Conservation (phyloP, 805 yeast genomes). For the Starmerella vaccinii region DNA sequence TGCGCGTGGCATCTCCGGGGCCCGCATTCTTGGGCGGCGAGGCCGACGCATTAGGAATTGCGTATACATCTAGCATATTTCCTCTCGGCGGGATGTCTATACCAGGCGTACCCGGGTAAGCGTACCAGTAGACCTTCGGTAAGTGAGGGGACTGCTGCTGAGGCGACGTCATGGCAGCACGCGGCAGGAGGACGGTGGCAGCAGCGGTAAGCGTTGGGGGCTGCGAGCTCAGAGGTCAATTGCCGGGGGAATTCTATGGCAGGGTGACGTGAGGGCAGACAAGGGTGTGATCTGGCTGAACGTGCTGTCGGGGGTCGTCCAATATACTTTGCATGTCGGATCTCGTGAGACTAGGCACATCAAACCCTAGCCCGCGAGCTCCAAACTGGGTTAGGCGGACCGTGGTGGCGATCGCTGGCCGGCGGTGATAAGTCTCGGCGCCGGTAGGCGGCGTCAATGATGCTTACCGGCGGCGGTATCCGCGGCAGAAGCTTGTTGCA, state of each 20-base stretch:
- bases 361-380: not conserved
- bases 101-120: not conserved
- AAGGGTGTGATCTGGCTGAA: not conserved
- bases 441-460: not conserved
- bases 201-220: not conserved
- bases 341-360: slow-evolving; percentile 1
- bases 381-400: not conserved
- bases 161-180: slow-evolving; percentile 2
- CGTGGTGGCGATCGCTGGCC: slow-evolving; percentile 3
- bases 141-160: not conserved
- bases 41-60: not conserved
- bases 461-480: too few species aligned
- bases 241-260: not conserved
- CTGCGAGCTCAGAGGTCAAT: not conserved
- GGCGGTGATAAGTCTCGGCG: not conserved
- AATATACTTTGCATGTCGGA: slow-evolving; percentile 3
- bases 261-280: not conserved
- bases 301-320: not conserved
- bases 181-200: not conserved
- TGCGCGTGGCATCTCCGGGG: not conserved
- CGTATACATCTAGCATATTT: not conserved
- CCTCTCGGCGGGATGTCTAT: not conserved
- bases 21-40: not conserved
- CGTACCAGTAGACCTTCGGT: slow-evolving; percentile 1
- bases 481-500: too few species aligned